phyloP scores from a whole-genome alignment of 2,329 filamentous ascomycete genomes.

The Hawksworthiomyces lignivorus region DNA sequence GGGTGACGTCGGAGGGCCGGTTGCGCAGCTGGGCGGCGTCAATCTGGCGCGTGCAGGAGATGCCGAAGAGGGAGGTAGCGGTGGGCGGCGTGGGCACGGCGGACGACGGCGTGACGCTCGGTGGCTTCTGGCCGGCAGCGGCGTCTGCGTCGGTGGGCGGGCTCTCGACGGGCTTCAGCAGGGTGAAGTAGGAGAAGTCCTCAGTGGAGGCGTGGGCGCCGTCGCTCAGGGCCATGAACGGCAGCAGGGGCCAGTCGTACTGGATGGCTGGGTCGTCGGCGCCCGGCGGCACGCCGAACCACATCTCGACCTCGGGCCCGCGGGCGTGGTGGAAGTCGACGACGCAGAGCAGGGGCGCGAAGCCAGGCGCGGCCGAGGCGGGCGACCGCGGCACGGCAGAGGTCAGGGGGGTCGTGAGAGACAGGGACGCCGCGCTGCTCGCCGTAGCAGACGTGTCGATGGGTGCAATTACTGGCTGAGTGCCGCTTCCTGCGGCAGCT shows the following conservation, averaged over 20 bases:
- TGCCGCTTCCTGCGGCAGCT: not conserved
- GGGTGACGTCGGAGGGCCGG: conserved; percentile 82
- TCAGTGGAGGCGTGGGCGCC: conserved; percentile 92
- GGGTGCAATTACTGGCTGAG: too few species aligned
- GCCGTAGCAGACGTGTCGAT: conserved; percentile 5
- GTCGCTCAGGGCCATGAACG: conserved; percentile 95
- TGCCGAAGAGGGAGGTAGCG: conserved; percentile 84
- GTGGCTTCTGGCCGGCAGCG: conserved; percentile 38
- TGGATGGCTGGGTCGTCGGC: conserved; percentile 70
- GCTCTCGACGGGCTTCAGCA: conserved; percentile 65
- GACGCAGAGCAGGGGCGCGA: conserved; percentile 65
- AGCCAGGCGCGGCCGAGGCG: conserved; percentile 22
- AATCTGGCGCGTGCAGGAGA: conserved; percentile 89
- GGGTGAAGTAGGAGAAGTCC: conserved; percentile 98
- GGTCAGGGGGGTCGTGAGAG: not conserved
- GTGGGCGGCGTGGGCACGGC: conserved; percentile 52
- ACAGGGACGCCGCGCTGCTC: not conserved
- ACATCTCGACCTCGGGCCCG: conserved; percentile 88
- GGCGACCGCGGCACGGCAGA: conserved; percentile 1
- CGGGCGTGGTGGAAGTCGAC: conserved; percentile 79
- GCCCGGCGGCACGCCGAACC: conserved; percentile 66
- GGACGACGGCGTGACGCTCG: conserved; percentile 24
- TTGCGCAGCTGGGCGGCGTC: conserved; percentile 70
- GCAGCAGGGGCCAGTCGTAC: conserved; percentile 84
- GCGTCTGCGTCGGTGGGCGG: too few species aligned